phyloP scores from a whole-genome alignment of 495 filamentous ascomycete genomes.

The Patellaria atrata region DNA sequence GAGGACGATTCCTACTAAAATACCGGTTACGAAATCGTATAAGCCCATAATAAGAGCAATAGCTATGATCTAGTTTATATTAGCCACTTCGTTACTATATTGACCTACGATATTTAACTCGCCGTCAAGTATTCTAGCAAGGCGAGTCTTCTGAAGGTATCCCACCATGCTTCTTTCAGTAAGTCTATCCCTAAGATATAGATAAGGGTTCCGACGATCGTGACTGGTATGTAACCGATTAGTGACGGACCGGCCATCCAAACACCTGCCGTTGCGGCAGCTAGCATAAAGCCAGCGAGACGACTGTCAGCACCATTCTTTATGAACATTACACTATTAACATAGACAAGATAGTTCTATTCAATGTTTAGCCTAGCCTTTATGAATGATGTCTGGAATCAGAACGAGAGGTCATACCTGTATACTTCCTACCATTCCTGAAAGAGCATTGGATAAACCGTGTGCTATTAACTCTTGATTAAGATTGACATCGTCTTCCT shows the following conservation, averaged over 20 bases:
- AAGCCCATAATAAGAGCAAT: conserved; percentile 93
- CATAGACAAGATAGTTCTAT: conserved; percentile 89
- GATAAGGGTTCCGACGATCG: conserved; percentile 90
- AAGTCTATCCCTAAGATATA: conserved; percentile 89
- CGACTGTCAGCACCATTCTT: conserved; percentile 76
- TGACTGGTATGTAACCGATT: conserved; percentile 88
- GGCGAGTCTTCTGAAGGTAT: conserved; percentile 76
- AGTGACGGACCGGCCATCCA: conserved; percentile 72
- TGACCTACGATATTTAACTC: conserved; percentile 14
- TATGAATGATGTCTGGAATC: neutral
- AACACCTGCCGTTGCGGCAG: conserved; percentile 60
- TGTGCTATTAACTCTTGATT: conserved; percentile 88
- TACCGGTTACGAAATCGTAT: conserved; percentile 90
- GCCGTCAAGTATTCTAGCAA: conserved; percentile 79
- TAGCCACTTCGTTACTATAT: neutral
- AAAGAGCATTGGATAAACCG: conserved; percentile 82
- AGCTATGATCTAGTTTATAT: conserved; percentile 49
- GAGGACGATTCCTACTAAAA: conserved; percentile 78
- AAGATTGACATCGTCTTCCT: conserved; percentile 81
- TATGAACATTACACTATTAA: conserved; percentile 92
- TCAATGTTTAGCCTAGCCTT: neutral
- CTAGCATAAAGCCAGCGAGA: conserved; percentile 74
- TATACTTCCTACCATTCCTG: conserved; percentile 73
- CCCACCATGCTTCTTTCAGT: conserved; percentile 70
- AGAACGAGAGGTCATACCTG: conserved; percentile 37